Conservation (phyloP, 208 protist species). For the Trypanosoma cruzi region DNA sequence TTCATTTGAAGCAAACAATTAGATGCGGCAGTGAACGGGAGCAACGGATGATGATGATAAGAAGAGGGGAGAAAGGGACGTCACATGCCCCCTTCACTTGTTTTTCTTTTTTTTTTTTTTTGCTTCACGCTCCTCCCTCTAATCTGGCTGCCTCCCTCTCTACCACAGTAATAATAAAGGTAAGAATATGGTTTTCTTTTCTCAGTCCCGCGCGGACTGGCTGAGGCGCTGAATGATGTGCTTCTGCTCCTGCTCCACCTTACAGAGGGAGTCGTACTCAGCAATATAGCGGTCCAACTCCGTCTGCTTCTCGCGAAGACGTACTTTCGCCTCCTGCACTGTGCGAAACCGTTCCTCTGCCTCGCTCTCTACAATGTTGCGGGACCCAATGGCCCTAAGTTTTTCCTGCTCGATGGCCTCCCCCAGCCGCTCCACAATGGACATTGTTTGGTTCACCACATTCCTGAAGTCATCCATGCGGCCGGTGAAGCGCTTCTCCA, state of each 20-base stretch:
- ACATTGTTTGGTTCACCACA: conserved; percentile 82
- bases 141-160: no score
- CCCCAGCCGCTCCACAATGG: conserved; percentile 74
- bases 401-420: conserved; percentile 87
- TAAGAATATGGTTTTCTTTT: neutral
- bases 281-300: conserved; percentile 90
- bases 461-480: conserved; percentile 89
- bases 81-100: neutral
- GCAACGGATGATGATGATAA: no score
- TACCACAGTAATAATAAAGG: no score
- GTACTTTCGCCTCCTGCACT: conserved; percentile 81
- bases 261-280: conserved; percentile 85
- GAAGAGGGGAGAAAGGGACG: no score
- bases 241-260: conserved; percentile 86
- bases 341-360: conserved; percentile 76
- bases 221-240: conserved; percentile 80
- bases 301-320: conserved; percentile 87
- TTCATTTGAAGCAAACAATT: no score
- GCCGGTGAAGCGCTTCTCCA: conserved; percentile 65
- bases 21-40: no score
- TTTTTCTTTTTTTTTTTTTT: no score
- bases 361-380: conserved; percentile 91
- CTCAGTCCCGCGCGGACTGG: conserved; percentile 52
- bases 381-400: conserved; percentile 82
- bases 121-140: no score